A percentile compares a stretch with the other conserved stretches of the same genome.
phyloP scores from a whole-genome alignment of 176 grass and related monocot species.

The Cocos nucifera region DNA sequence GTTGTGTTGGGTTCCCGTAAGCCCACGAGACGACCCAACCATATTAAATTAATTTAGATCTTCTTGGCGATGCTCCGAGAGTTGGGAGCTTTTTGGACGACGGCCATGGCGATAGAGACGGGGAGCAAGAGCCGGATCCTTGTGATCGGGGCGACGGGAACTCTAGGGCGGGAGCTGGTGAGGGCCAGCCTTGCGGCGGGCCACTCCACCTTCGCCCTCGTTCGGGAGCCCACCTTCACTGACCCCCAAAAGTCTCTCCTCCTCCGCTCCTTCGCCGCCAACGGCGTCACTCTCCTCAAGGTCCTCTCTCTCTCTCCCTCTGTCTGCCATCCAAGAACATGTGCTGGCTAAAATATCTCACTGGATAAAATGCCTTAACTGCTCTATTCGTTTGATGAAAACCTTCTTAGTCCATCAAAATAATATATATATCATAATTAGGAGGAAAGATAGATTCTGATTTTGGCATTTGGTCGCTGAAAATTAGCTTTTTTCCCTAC shows the following conservation, averaged over 20 bases:
- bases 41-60: too few species aligned
- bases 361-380: too few species aligned
- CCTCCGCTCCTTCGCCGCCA: slow-evolving; percentile 40
- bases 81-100: neutral
- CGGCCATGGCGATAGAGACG: neutral
- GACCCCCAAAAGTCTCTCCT: slow-evolving; percentile 14
- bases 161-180: slow-evolving; percentile 46
- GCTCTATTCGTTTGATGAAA: too few species aligned
- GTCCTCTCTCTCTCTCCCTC: slow-evolving; percentile 9
- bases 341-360: too few species aligned
- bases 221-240: slow-evolving; percentile 32
- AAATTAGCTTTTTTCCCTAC: too few species aligned
- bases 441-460: too few species aligned
- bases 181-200: slow-evolving; percentile 50
- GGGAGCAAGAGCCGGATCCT: slow-evolving; percentile 6
- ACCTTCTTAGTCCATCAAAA: too few species aligned
- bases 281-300: slow-evolving; percentile 56
- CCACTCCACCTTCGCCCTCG: slow-evolving; percentile 56
- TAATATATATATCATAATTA: too few species aligned
- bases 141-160: slow-evolving; percentile 14
- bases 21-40: too few species aligned
- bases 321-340: neutral
- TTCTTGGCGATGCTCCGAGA: neutral
- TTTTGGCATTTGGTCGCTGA: too few species aligned
- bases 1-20: too few species aligned